These are phyloP conservation scores for Dactylellina drechsleri DNA, from an alignment of 2,329 filamentous ascomycete genomes.

Conservation along the genomic window DNA sequence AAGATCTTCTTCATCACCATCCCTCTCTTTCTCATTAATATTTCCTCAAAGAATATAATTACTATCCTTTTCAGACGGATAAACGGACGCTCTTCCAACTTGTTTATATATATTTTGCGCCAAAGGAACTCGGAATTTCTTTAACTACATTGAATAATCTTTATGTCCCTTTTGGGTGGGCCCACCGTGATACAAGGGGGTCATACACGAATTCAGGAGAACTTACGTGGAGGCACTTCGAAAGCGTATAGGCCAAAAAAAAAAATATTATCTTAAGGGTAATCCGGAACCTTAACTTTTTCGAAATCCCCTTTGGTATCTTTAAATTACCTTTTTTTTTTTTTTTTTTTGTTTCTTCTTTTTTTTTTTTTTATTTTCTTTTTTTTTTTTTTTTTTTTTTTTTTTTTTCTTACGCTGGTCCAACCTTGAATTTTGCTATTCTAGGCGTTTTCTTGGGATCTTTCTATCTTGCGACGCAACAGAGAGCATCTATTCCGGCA, in stretches of 20 bases:
- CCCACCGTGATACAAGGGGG: conserved; percentile 42
- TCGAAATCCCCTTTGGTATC: conserved; percentile 7
- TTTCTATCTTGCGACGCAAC: background rate
- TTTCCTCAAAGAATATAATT: background rate
- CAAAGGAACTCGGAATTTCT: conserved; percentile 26
- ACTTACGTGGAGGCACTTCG: conserved; percentile 34
- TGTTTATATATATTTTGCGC: background rate
- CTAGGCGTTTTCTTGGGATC: conserved; percentile 44
- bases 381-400: no score
- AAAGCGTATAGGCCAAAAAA: background rate
- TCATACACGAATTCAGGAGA: conserved; percentile 43
- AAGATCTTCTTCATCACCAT: conserved; percentile 29
- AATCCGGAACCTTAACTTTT: conserved; percentile 2
- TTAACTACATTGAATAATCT: no score
- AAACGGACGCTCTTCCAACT: background rate
- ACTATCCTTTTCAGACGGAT: no score
- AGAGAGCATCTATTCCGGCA: background rate
- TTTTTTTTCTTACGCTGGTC: conserved; percentile 18
- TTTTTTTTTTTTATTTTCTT: no score
- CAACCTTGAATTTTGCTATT: conserved; percentile 37
- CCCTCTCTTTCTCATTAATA: conserved; percentile 16
- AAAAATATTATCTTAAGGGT: conserved; percentile 11
- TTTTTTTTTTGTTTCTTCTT: no score
- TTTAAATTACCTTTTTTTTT: no score
- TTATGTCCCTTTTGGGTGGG: background rate